Base-by-base conservation (phyloP, 2,329 filamentous ascomycete genomes). In the Zasmidium cellare region DNA sequence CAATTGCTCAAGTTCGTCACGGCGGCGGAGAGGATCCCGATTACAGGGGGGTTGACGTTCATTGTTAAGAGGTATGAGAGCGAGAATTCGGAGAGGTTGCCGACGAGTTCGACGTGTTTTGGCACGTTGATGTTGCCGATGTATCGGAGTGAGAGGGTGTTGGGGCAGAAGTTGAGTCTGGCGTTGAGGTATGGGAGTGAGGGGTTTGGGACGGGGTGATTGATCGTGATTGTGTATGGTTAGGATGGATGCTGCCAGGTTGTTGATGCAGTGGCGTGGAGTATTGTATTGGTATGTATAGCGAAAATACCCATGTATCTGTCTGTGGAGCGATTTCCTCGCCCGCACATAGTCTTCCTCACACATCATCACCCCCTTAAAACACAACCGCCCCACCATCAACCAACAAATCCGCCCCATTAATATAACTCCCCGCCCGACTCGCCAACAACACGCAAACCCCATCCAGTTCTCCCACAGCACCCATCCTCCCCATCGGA, bases 1-100 rank as follows among this genome's bases (percentile, higher is more conserved):
- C 86, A 85, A 67, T 77, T 99, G 31, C 80, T 99, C 28, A 92
- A 97, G 72, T 99, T 99, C 69, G 92, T 99, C 25, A 99, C 94
- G 14, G 93, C 93, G 0, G 93, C 88, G 67, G 92, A 97, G 70
- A 84, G 94, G 1, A 84, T 97, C 1, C 94, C 94, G 0, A 90
- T 96, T 0, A 92, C 90, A 19, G 94, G 94, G 2, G 86, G 92
- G 69, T 78, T 97, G 48, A 87, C 89, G 68, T 97, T 97, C 73
- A 84, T 90, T 14, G 82, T 99, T 46, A 89, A 93, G 74, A 86
- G 84, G 67, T 91, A 92, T 69, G 86, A 90, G 16, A 80, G 86
- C 55, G 88, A 82, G 60, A 81, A 59, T 35, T n/a, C 82, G 65
- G 74, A 79, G 61, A 73, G 76, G 66, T 69, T 99, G 66, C 94